Percentiles rank a stretch among this genome's conserved stretches.
Conservation (phyloP, 1,139 yeast genomes). For the Debaryomycetaceae sp. region DNA sequence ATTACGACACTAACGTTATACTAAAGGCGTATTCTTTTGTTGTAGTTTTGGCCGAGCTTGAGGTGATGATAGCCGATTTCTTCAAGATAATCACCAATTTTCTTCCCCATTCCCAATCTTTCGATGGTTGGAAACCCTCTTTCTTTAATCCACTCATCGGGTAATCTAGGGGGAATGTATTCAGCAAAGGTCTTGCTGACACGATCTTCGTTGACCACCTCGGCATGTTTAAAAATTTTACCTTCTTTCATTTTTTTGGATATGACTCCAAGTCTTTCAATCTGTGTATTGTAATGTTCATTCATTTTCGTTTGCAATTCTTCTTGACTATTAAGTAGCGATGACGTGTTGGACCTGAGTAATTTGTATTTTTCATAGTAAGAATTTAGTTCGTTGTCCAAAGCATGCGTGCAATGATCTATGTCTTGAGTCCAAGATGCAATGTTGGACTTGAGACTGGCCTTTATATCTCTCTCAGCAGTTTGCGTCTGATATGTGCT, state of each 20-base stretch:
- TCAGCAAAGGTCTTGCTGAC: constrained; percentile 4
- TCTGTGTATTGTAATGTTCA: constrained; percentile 18
- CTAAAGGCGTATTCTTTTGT: constrained; percentile 17
- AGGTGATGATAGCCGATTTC: constrained; percentile 18
- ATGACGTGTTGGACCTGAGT: constrained; percentile 12
- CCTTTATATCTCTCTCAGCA: neutral
- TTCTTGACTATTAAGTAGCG: constrained; percentile 12
- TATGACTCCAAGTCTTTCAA: constrained; percentile 15
- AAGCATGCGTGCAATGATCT: constrained; percentile 14
- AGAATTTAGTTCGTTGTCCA: constrained; percentile 12
- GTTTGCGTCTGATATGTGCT: constrained; percentile 4
- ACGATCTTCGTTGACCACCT: constrained; percentile 20
- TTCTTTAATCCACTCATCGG: constrained; percentile 4
- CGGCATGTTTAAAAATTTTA: constrained; percentile 32
- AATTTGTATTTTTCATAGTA: constrained; percentile 16
- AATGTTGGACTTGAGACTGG: constrained; percentile 1
- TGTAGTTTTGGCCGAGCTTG: constrained; percentile 30
- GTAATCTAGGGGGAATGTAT: constrained; percentile 3
- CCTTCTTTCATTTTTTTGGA: constrained; percentile 14
- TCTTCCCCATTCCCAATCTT: constrained; percentile 28
- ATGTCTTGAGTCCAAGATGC: constrained; percentile 24
- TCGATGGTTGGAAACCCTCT: constrained; percentile 24
- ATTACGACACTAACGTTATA: neutral
- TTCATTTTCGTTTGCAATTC: constrained; percentile 23
- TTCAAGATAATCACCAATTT: constrained; percentile 30